Evolutionary conservation across 306 rosid genomes (phyloP), one percentile per base, ranked within the genome.

Genomic region (Rubus parviflorus): DNA sequence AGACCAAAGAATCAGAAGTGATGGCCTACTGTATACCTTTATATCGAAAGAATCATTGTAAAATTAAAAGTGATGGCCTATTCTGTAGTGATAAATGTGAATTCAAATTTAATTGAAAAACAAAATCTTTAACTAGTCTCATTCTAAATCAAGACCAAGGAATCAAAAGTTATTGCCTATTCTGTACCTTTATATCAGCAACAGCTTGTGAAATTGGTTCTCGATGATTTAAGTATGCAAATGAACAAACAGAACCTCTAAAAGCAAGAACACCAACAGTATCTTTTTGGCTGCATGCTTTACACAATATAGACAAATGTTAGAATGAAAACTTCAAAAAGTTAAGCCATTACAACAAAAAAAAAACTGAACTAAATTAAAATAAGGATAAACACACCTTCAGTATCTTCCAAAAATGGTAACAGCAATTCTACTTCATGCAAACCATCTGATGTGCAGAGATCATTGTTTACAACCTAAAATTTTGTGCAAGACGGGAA

Each of bases 361-460:
- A 40, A 15, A 61, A 41, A 72, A 48, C 30, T 56, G 53, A 70
- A 13, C 30, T 30, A 53, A 72, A 42, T 30, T 45, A 22, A 41
- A 47, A 43, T 10, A 43, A 38, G 43, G 67, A 54, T 65, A 71
- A 77, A 25, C 54, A 82, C 73, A 92, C 98, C 90, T 88, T 90
- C 92, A 73, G 80, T 53, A 66, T 81, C 74, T 64, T 81, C 85
- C 74, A 80, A 38, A 80, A 90, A 88, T 70, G 97, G 92, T 60
- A 90, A 76, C 77, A 92, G 94, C 87, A 92, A 79, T 86, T 92
- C 96, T 60, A 92, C 89, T 83, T 88, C 91, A 82, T 85, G 97
- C 84, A 89, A 73, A 79, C 86, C 86, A 70, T 87, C 90, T 0
- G 83, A 81, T 30, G 86, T 75, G 77, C 87, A 88, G 10, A 83